These are phyloP conservation scores for Arabidopsis lyrata DNA, from an alignment of 441 rosid species.

Conservation along the genomic window DNA sequence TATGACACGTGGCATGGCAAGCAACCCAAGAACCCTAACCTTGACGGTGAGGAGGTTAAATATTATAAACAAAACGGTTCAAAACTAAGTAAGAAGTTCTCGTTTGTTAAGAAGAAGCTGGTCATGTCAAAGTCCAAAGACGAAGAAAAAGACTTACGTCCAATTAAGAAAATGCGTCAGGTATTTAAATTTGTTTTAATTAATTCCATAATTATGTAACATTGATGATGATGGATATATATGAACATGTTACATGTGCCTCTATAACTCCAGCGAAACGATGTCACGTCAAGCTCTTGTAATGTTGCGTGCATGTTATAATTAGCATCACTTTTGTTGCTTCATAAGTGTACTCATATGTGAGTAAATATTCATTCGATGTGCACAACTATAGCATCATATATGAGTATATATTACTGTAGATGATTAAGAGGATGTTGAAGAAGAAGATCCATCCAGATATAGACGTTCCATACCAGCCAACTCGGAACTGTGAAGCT, in stretches of 20 bases:
- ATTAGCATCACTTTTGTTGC: constrained; percentile 1
- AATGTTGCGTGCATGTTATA: constrained; percentile 14
- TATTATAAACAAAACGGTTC: constrained; percentile 44
- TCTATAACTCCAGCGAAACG: constrained; percentile 1
- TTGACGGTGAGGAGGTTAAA: constrained; percentile 23
- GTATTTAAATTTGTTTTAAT: constrained; percentile 44
- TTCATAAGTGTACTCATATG: constrained; percentile 15
- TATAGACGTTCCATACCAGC: constrained; percentile 46
- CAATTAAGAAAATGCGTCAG: constrained; percentile 69
- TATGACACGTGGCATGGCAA: neutral
- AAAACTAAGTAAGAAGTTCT: constrained; percentile 46
- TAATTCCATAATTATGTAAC: neutral
- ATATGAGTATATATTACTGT: neutral
- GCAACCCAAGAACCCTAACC: constrained; percentile 37
- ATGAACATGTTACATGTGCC: constrained; percentile 33
- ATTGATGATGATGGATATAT: constrained; percentile 10
- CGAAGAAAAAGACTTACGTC: constrained; percentile 53
- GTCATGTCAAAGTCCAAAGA: constrained; percentile 60
- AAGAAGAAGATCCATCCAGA: constrained; percentile 95
- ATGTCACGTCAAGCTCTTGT: constrained; percentile 15
- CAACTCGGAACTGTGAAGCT: constrained; percentile 42
- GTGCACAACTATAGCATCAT: neutral
- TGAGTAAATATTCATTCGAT: constrained; percentile 5
- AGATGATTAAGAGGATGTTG: constrained; percentile 87
- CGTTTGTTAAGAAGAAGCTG: constrained; percentile 75